These are phyloP conservation scores for Lipomyces spencermartinsiae DNA, from an alignment of 805 yeast genomes.

Conservation along the genomic window DNA sequence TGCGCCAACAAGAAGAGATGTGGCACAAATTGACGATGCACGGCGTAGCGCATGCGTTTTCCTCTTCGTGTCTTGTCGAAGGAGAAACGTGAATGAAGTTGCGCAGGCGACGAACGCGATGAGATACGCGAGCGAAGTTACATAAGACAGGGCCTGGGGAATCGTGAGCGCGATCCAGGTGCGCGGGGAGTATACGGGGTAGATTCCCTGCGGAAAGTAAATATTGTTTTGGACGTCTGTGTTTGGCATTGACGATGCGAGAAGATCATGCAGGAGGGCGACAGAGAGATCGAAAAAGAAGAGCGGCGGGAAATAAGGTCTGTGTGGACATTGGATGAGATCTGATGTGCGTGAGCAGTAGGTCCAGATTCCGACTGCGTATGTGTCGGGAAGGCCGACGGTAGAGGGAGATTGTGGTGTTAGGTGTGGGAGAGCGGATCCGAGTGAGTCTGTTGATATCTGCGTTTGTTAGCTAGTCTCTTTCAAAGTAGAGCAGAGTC, in stretches of 20 bases:
- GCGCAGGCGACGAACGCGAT: slow-evolving; percentile 20
- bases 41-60: slow-evolving; percentile 13
- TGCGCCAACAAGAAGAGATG: slow-evolving; percentile 20
- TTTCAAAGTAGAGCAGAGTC: neutral
- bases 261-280: slow-evolving; percentile 17
- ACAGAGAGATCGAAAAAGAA: slow-evolving; percentile 28
- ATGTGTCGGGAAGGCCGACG: slow-evolving; percentile 35
- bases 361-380: slow-evolving; percentile 34
- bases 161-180: slow-evolving; percentile 1
- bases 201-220: slow-evolving; percentile 22
- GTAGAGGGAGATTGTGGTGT: slow-evolving; percentile 22
- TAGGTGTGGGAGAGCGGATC: slow-evolving; percentile 28
- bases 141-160: slow-evolving; percentile 21
- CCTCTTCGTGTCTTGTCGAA: neutral
- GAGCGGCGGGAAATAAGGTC: slow-evolving; percentile 22
- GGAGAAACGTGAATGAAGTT: neutral
- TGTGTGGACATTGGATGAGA: slow-evolving; percentile 14
- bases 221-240: slow-evolving; percentile 29
- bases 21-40: slow-evolving; percentile 7
- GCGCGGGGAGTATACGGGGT: slow-evolving; percentile 13
- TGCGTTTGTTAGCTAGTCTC: neutral
- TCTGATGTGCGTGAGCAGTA: slow-evolving; percentile 18
- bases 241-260: slow-evolving; percentile 5
- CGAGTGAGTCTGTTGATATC: slow-evolving; percentile 30
- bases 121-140: slow-evolving; percentile 16